A percentile compares a stretch with the other conserved stretches of the same genome.
Conservation (phyloP, 23 red algal genomes). For the Chondrus crispus region DNA sequence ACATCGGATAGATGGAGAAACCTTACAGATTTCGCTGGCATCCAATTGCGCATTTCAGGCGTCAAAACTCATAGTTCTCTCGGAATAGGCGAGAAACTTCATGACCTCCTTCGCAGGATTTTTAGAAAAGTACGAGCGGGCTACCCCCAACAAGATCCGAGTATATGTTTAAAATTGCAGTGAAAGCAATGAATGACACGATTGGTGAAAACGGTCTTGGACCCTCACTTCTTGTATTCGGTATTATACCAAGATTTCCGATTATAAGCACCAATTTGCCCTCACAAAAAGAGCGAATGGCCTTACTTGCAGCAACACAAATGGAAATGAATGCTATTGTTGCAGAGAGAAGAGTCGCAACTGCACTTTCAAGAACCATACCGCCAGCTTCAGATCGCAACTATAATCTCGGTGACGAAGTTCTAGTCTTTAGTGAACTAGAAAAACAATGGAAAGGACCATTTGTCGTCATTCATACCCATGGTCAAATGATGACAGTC, state of each 20-base stretch:
- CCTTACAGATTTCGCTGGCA: neutral
- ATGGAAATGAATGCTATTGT: neutral
- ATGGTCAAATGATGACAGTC: neutral
- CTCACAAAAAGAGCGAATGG: neutral
- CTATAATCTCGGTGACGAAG: conserved; percentile 17
- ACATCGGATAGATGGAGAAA: neutral
- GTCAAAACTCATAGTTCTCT: neutral
- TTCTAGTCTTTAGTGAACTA: conserved; percentile 12
- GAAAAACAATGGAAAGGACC: neutral
- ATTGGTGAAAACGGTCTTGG: conserved; percentile 7
- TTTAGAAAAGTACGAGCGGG: neutral
- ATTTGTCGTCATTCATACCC: neutral
- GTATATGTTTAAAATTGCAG: neutral
- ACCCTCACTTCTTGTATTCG: conserved; percentile 10
- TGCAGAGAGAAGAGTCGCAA: neutral
- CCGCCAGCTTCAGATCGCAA: neutral
- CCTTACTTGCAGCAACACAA: neutral
- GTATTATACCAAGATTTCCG: conserved; percentile 18
- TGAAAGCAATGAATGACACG: conserved; percentile 24
- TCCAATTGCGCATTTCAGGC: neutral
- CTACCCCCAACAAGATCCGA: neutral
- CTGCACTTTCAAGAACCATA: neutral
- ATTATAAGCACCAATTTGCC: conserved; percentile 2
- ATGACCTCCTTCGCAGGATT: neutral
- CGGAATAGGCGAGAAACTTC: neutral